Conservation (phyloP, 2,329 filamentous ascomycete genomes). For the Pseudogymnoascus verrucosus region DNA sequence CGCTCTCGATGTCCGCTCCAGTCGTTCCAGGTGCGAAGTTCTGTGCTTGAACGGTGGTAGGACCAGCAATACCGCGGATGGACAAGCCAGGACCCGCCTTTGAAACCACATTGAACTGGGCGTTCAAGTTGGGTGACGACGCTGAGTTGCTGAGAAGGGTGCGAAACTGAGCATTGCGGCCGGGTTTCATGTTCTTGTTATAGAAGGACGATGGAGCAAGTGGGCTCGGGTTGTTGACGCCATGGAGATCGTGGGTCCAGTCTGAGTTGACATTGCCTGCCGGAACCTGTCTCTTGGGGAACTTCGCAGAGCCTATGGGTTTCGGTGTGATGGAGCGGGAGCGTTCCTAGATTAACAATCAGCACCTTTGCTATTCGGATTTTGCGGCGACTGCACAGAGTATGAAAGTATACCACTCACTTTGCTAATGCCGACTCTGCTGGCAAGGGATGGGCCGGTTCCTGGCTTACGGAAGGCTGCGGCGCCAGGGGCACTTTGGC, state of each 20-base stretch:
- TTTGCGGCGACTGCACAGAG: not conserved
- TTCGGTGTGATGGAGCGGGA: slow-evolving; percentile 8
- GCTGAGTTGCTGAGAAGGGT: slow-evolving; percentile 21
- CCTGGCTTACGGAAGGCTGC: slow-evolving; percentile 38
- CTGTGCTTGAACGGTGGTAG: slow-evolving; percentile 64
- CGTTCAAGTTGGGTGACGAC: slow-evolving; percentile 26
- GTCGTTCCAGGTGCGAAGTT: slow-evolving; percentile 80
- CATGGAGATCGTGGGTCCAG: slow-evolving; percentile 66
- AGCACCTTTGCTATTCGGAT: slow-evolving; percentile 13
- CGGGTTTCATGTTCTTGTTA: slow-evolving; percentile 21
- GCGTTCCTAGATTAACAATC: not conserved
- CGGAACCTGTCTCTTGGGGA: slow-evolving; percentile 31
- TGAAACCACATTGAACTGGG: slow-evolving; percentile 28
- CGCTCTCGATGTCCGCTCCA: slow-evolving; percentile 73
- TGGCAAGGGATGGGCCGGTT: slow-evolving; percentile 52
- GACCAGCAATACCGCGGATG: slow-evolving; percentile 66
- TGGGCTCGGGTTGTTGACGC: slow-evolving; percentile 34
- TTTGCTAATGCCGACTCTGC: slow-evolving; percentile 67
- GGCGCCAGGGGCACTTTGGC: slow-evolving; percentile 45
- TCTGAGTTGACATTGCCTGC: slow-evolving; percentile 54
- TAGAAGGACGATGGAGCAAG: slow-evolving; percentile 33
- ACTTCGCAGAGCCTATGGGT: not conserved
- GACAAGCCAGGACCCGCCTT: slow-evolving; percentile 45
- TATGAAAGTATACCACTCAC: slow-evolving; percentile 31
- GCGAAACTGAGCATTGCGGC: slow-evolving; percentile 20